Evolutionary conservation across 2,329 filamentous ascomycete genomes (phyloP).

Genomic region (Calonectria naviculata): DNA sequence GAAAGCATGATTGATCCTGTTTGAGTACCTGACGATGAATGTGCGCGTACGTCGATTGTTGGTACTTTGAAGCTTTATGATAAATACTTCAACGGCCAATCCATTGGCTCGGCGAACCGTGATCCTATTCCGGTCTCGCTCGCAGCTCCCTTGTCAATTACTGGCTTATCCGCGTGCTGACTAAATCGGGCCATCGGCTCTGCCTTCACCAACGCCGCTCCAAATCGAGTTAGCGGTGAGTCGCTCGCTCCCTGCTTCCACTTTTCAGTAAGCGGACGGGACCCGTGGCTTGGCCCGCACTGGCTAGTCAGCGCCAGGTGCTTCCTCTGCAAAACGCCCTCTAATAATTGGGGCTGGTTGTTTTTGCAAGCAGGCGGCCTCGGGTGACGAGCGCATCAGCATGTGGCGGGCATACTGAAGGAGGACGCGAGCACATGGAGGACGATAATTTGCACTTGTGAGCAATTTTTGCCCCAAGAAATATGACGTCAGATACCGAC

Average conservation of each 20-base stretch:
- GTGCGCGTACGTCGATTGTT: background rate
- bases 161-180: background rate
- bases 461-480: too few species aligned
- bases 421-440: background rate
- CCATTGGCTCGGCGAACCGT: background rate
- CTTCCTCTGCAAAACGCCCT: background rate
- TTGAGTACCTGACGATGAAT: too few species aligned
- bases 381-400: background rate
- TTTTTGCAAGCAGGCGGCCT: background rate
- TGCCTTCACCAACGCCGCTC: background rate
- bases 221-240: background rate
- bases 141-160: constrained; percentile 8
- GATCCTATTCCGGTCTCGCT: constrained; percentile 11
- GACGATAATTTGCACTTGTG: background rate
- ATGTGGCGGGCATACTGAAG: background rate
- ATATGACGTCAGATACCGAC: background rate
- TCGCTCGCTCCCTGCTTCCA: background rate
- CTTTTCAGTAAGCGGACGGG: background rate
- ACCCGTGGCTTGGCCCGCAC: background rate
- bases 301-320: background rate
- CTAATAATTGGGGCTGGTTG: background rate
- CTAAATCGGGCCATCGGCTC: constrained; percentile 4
- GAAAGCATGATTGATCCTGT: background rate
- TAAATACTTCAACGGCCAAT: constrained; percentile 5
- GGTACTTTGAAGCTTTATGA: background rate